A percentile compares a stretch with the other conserved stretches of the same genome.
phyloP scores from a whole-genome alignment of 2,329 filamentous ascomycete genomes.

The Talaromyces sp. region DNA sequence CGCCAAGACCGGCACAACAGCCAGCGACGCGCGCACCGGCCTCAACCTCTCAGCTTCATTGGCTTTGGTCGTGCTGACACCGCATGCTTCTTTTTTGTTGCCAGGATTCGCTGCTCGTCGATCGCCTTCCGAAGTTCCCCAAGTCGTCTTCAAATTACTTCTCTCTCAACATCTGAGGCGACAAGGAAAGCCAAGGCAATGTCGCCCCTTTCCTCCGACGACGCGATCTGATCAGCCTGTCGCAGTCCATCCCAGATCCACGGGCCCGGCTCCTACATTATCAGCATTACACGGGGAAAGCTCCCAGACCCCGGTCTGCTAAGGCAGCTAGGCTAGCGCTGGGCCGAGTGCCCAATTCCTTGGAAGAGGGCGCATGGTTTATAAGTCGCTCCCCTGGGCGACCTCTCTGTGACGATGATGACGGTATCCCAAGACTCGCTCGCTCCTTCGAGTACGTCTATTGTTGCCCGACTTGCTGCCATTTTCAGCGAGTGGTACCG shows the following conservation, averaged over 20 bases:
- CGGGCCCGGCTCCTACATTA: background rate
- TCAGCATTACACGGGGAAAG: background rate
- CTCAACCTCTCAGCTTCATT: constrained; percentile 1
- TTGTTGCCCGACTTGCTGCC: background rate
- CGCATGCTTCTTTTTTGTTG: background rate
- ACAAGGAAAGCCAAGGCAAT: background rate
- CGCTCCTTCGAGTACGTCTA: background rate
- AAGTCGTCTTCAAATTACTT: too few relatives aligned
- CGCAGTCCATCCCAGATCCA: background rate
- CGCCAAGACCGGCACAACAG: background rate
- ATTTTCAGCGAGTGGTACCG: background rate
- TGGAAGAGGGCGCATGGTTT: background rate
- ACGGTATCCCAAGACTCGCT: background rate
- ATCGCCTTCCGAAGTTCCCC: background rate
- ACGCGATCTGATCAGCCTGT: background rate
- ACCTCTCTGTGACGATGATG: background rate
- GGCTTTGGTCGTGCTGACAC: background rate
- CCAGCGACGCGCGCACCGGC: constrained; percentile 7
- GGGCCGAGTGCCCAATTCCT: background rate
- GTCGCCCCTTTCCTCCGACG: background rate
- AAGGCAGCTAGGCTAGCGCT: background rate
- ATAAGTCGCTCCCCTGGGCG: background rate
- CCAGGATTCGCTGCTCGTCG: background rate
- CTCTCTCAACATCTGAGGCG: background rate
- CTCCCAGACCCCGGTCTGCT: background rate